Evolutionary conservation across 1,139 yeast genomes (phyloP).

Genomic region (Debaryomyces sp.): DNA sequence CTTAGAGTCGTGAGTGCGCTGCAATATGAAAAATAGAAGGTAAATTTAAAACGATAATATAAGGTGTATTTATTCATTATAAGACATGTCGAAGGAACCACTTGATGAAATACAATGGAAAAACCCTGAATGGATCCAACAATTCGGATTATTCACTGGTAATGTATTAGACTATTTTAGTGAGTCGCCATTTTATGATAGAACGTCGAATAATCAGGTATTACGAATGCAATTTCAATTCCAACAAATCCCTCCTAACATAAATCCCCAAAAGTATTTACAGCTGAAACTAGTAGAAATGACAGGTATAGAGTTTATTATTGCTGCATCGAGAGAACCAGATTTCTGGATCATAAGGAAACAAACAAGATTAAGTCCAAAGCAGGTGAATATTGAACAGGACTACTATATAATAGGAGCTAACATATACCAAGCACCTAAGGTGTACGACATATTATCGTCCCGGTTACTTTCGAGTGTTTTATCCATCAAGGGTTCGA

Average conservation of each 20-base stretch:
- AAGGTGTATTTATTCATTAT: not conserved
- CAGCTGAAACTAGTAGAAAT: slow-evolving; percentile 68
- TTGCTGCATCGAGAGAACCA: slow-evolving; percentile 78
- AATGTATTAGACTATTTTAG: slow-evolving; percentile 92
- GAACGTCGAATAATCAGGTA: slow-evolving; percentile 92
- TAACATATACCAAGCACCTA: slow-evolving; percentile 89
- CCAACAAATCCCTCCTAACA: slow-evolving; percentile 54
- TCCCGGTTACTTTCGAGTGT: slow-evolving; percentile 43
- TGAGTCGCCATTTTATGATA: slow-evolving; percentile 91
- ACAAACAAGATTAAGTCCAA: slow-evolving; percentile 62
- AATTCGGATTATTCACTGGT: slow-evolving; percentile 80
- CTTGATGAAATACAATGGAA: slow-evolving; percentile 96
- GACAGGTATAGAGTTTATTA: slow-evolving; percentile 83
- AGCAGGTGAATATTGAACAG: slow-evolving; percentile 19
- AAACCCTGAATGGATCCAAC: slow-evolving; percentile 95
- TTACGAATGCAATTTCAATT: slow-evolving; percentile 94
- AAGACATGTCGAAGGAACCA: slow-evolving; percentile 29
- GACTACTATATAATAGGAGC: slow-evolving; percentile 92
- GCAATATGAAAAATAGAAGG: not conserved
- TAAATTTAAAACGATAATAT: not conserved
- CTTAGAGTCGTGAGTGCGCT: slow-evolving; percentile 1
- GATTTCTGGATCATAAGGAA: slow-evolving; percentile 90
- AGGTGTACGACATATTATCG: slow-evolving; percentile 41
- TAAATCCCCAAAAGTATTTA: slow-evolving; percentile 44
- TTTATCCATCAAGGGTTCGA: slow-evolving; percentile 38